Base-by-base conservation (phyloP, 1,139 yeast genomes). In the Geotrichum bryndzae region DNA sequence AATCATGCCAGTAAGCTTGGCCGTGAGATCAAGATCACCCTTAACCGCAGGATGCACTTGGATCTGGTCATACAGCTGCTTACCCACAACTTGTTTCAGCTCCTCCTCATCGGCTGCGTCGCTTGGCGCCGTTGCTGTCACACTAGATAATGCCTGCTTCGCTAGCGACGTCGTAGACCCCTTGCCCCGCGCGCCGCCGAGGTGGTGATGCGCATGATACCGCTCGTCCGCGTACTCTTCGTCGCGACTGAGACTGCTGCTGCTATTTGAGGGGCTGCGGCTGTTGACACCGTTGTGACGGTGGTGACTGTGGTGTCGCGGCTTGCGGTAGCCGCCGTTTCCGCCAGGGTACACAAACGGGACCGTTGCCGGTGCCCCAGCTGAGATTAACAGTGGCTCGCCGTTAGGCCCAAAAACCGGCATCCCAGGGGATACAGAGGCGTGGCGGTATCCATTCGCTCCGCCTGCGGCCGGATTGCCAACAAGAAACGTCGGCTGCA, bases 1-100 rank as follows among this genome's bases (percentile, higher is more conserved):
- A 83, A 91, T 85, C 95, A 91, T 90, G 79, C 97, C 97, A 68
- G 97, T 91, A 73, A 91, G 87, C 80, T 88, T 89, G 80, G 96
- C 95, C 68, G 96, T 96, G 72, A 95, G 88, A 76, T 88, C 95
- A 67, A 86, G 86, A 73, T 89, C 91, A 72, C 87, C 91, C 65
- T 84, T 83, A 58, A 80, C 76, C 74, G 87, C 84, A 69, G 91
- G 89, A 72, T 95, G 90, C 69, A 88, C 83, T 67, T 86, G 84
- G 70, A 91, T 90, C 81, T 84, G 87, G 72, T 94, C 90, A 81
- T 91, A 90, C 74, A 91, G 82, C 75, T 90, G 96, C 81, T 91
- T 97, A 78, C 97, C 97, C 76, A 91, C 83, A 72, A 89, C 85
- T 80, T 91, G 87, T 83, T 87, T 87, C 80, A 89, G 96, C 77